Evolutionary conservation across 1,139 yeast genomes (phyloP).

Genomic region (Pichia terricola): DNA sequence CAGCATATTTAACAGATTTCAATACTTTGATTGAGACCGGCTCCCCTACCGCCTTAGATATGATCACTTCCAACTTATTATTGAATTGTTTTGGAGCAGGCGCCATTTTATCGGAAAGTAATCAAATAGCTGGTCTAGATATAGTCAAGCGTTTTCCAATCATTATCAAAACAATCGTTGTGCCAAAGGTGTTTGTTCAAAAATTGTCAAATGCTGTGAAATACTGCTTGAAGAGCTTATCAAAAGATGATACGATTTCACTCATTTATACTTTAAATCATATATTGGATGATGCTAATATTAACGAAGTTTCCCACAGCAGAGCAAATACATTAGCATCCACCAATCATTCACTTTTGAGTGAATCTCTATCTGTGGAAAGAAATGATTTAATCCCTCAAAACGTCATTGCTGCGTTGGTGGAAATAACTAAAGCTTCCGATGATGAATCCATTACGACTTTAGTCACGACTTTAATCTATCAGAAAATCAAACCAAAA

Average conservation of each 20-base stretch:
- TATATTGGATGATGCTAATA: slow-evolving; percentile 31
- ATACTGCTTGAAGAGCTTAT: slow-evolving; percentile 36
- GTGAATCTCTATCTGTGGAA: slow-evolving; percentile 12
- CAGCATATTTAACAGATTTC: slow-evolving; percentile 19
- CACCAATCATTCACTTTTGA: slow-evolving; percentile 12
- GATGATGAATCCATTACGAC: slow-evolving; percentile 72
- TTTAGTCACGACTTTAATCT: slow-evolving; percentile 69
- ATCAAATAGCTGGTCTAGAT: slow-evolving; percentile 37
- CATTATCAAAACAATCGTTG: slow-evolving; percentile 19
- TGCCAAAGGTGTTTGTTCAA: slow-evolving; percentile 17
- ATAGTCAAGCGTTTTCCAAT: slow-evolving; percentile 42
- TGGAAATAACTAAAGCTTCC: slow-evolving; percentile 59
- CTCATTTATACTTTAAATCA: slow-evolving; percentile 79
- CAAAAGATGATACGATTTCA: slow-evolving; percentile 81
- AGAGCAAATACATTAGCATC: neutral
- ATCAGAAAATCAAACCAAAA: slow-evolving; percentile 57
- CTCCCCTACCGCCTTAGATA: slow-evolving; percentile 16
- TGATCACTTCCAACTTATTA: slow-evolving; percentile 31
- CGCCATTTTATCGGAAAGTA: slow-evolving; percentile 39
- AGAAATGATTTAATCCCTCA: slow-evolving; percentile 30
- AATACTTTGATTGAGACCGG: slow-evolving; percentile 17
- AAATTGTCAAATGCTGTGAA: slow-evolving; percentile 18
- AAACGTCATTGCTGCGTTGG: slow-evolving; percentile 65
- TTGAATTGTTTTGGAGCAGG: slow-evolving; percentile 38
- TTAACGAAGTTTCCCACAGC: slow-evolving; percentile 34